phyloP scores from a whole-genome alignment of 2,329 filamentous ascomycete species.

The Colletotrichum liriopes region DNA sequence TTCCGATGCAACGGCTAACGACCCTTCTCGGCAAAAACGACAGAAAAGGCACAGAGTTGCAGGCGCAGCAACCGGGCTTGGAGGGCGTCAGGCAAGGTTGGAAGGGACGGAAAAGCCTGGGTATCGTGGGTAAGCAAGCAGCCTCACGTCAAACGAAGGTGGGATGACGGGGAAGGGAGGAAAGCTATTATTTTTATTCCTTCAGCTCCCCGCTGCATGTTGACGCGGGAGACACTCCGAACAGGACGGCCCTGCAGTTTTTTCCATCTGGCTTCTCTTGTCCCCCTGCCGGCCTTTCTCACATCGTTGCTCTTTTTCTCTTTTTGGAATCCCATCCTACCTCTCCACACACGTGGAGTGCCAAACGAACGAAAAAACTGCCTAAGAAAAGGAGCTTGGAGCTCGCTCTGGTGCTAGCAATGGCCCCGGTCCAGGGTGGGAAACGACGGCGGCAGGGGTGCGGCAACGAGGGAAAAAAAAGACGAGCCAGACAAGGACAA shows the following conservation, averaged over 20 bases:
- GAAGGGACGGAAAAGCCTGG: conserved; percentile 3
- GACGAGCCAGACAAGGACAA: conserved; percentile 26
- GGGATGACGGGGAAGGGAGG: conserved; percentile 4
- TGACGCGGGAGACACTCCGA: conserved; percentile 30
- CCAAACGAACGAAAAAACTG: conserved; percentile 35
- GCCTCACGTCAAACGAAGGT: conserved; percentile 22
- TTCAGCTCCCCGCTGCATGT: conserved; percentile 23
- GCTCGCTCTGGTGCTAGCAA: conserved; percentile 38
- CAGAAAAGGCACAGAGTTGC: not conserved
- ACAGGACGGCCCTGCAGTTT: conserved; percentile 25
- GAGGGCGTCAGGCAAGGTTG: conserved; percentile 6
- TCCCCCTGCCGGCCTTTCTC: conserved; percentile 26
- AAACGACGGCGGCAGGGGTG: conserved; percentile 36
- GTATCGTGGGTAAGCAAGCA: conserved; percentile 40
- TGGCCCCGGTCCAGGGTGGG: conserved; percentile 28
- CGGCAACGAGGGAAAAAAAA: conserved; percentile 25
- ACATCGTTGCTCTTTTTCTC: conserved; percentile 34
- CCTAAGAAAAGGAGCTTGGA: conserved; percentile 37
- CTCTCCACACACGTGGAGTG: conserved; percentile 41
- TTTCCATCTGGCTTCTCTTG: conserved; percentile 21
- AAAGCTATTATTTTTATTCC: conserved; percentile 35
- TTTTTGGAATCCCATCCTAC: conserved; percentile 37
- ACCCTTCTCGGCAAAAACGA: conserved; percentile 21
- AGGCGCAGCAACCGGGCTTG: conserved; percentile 10
- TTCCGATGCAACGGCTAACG: conserved; percentile 18